Conservation (phyloP, 129 eudicot species). For the Arctium minus region DNA sequence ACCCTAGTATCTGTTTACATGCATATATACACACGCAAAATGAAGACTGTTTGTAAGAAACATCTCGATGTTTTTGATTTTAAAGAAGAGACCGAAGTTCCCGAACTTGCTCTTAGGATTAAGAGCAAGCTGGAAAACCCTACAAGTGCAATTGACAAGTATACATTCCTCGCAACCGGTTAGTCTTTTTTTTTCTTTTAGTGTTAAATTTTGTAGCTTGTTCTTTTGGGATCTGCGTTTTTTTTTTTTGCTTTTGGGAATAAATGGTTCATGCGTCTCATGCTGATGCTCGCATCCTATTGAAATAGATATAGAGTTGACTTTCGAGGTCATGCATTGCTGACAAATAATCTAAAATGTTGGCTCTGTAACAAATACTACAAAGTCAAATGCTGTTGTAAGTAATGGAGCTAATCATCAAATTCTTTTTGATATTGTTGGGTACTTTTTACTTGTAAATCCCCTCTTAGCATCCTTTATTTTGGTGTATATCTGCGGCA, state of each 20-base stretch:
- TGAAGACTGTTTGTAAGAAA: conserved; percentile 33
- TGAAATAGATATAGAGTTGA: conserved; percentile 1
- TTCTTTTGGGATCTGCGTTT: neutral
- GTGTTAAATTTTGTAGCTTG: neutral
- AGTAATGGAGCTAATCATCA: neutral
- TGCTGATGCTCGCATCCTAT: neutral
- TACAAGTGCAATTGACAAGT: conserved; percentile 26
- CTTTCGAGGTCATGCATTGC: neutral
- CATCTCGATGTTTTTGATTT: conserved; percentile 49
- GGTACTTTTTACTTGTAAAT: neutral
- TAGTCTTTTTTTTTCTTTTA: neutral
- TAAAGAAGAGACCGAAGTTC: conserved; percentile 33
- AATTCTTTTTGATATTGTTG: neutral
- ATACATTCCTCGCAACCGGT: conserved; percentile 37
- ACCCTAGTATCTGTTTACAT: conserved; percentile 8
- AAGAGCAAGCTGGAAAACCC: conserved; percentile 29
- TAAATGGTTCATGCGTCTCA: neutral
- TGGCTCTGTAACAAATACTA: neutral
- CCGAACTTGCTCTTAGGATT: conserved; percentile 18
- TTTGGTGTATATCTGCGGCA: neutral
- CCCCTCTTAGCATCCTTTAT: neutral
- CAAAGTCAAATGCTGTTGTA: neutral
- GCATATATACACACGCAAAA: conserved; percentile 12
- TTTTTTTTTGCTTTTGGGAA: neutral
- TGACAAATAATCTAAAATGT: neutral